A percentile compares a stretch with the other conserved stretches of the same genome.
Evolutionary conservation across 1,139 yeast genomes (phyloP).

Genomic region (Geotrichum bryndzae): DNA sequence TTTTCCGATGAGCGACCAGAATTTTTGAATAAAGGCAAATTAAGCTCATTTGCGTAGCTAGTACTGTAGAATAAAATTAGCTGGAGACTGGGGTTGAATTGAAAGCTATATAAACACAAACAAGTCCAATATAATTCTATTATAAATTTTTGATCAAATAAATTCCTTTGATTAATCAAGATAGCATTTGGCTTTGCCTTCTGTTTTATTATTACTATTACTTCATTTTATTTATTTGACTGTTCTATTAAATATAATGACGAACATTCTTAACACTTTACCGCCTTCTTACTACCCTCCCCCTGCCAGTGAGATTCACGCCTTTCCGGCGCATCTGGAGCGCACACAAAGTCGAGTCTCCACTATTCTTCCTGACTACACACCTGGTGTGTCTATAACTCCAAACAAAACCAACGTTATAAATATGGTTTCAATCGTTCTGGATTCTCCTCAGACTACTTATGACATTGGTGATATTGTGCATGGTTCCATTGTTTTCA

Average conservation of each 20-base stretch:
- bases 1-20: not conserved
- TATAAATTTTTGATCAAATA: not conserved
- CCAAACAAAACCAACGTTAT: not conserved
- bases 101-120: not conserved
- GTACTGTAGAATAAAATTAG: not conserved
- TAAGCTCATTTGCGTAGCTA: not conserved
- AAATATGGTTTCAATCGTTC: not conserved
- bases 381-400: not conserved
- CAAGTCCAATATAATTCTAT: not conserved
- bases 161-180: not conserved
- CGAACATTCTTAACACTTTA: not conserved
- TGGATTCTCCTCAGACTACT: not conserved
- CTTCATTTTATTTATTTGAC: not conserved
- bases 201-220: too few relatives aligned
- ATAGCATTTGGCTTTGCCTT: not conserved
- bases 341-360: slow-evolving; percentile 9
- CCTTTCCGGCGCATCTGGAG: slow-evolving; percentile 5
- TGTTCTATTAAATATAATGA: not conserved
- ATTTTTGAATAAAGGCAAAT: not conserved
- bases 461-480: slow-evolving; percentile 14
- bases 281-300: slow-evolving; percentile 15
- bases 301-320: slow-evolving; percentile 6
- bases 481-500: slow-evolving; percentile 8
- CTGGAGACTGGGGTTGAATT: not conserved
- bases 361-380: slow-evolving; percentile 10